Base-by-base conservation (phyloP, 2,329 filamentous ascomycete genomes). In the Phoma herbarum region DNA sequence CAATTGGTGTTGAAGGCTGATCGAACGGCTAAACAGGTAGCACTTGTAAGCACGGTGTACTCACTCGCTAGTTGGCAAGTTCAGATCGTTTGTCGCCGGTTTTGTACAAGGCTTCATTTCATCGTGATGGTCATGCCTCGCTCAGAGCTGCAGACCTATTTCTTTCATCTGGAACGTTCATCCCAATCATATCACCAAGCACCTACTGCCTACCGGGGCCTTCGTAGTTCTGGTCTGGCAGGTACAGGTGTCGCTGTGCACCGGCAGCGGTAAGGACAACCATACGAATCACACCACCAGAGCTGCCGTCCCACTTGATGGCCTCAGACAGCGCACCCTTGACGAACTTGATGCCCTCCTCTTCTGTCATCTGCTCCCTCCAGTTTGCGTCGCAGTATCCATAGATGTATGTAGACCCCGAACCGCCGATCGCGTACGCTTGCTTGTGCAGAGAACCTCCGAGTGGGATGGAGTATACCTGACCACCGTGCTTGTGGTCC, bases 261-360 rank as follows among this genome's bases (percentile, higher is more conserved):
- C 95, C 95, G 75, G 90, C 88, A 72, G 88, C 88, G 63, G 94
- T 99, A 80, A 99, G 82, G 59, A 99, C 95, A 62, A 98, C 94
- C 91, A 99, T 92, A 70, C 95, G 88, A 74, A 99, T 99, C 60
- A 99, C 95, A 82, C 95, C 95, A 67, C 95, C 95, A 3, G 95
- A 98, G 83, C 93, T 97, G 65, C 95, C 95, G 77, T 99, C 95
- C 95, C 95, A 99, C 82, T 97, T 97, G 85, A 99, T 98, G 16
- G 95, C 95, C 84, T 99, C 94, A 73, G 87, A 84, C 75, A 99
- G 83, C 29, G 95, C 89, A 46, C 88, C 90, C 83, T 97, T 97
- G 77, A 99, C 95, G 73, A 99, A 99, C 39, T 88, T 80, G 65
- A 99, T 88, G 1, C 95, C 95, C 62, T 96, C 93, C 54, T 87